These are phyloP conservation scores for Mollisia scopiformis DNA, from an alignment of 2,329 filamentous ascomycete genomes.

Conservation along the genomic window DNA sequence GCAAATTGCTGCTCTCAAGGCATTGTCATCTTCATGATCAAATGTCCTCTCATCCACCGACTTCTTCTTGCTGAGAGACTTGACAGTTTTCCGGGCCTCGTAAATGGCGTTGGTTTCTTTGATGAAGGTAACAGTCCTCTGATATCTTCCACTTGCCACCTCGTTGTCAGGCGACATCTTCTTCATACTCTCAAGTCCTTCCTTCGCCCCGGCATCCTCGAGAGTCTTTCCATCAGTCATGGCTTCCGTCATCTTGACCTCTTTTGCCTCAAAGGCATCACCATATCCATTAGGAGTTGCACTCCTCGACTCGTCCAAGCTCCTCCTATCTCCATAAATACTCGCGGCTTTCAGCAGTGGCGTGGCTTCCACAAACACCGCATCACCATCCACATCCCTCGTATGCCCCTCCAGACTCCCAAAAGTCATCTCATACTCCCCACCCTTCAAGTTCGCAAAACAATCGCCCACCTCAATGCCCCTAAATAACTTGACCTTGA, in stretches of 20 bases:
- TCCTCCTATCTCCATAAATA: constrained; percentile 30
- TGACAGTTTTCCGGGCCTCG: constrained; percentile 37
- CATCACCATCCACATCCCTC: constrained; percentile 42
- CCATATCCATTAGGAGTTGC: not conserved
- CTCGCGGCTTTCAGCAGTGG: constrained; percentile 48
- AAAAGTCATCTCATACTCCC: constrained; percentile 53
- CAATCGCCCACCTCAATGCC: constrained; percentile 54
- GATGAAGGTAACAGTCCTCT: constrained; percentile 44
- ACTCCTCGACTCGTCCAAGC: constrained; percentile 3
- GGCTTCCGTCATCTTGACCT: constrained; percentile 31
- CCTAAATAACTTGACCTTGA: constrained; percentile 50
- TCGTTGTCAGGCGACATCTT: constrained; percentile 48
- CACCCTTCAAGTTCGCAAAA: constrained; percentile 57
- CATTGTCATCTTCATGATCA: constrained; percentile 43
- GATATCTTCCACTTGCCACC: constrained; percentile 45
- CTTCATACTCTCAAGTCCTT: constrained; percentile 43
- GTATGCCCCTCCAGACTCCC: constrained; percentile 40
- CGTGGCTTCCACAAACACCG: constrained; percentile 47
- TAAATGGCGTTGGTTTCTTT: constrained; percentile 42
- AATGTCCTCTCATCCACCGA: constrained; percentile 36
- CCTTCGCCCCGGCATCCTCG: constrained; percentile 39
- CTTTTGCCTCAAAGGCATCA: constrained; percentile 3
- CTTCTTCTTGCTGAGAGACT: constrained; percentile 17
- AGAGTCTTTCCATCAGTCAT: constrained; percentile 45
- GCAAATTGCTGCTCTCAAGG: constrained; percentile 52